Evolutionary conservation across 1,284 basidiomycete genomes (phyloP).

Genomic region (Prillingera fragicola): DNA sequence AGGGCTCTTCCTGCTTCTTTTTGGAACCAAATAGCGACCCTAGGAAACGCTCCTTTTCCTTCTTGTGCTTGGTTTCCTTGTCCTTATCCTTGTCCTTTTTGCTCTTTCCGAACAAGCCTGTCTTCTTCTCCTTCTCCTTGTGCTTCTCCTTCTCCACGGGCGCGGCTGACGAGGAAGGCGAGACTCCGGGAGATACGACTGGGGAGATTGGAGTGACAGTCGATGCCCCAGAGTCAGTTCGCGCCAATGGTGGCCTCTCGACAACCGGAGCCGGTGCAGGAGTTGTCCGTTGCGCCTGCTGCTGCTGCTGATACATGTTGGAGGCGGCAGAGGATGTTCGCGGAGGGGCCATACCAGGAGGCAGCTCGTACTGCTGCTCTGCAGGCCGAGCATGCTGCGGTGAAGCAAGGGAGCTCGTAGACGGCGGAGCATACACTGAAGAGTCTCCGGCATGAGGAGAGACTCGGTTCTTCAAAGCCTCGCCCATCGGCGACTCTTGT

Average conservation of each 20-base stretch:
- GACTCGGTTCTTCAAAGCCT: too few species aligned
- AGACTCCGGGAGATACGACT: constrained; percentile 1
- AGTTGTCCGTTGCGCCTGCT: constrained; percentile 12
- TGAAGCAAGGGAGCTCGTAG: not conserved
- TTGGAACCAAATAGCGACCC: constrained; percentile 83
- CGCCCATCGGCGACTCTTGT: constrained; percentile 31
- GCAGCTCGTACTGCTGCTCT: constrained; percentile 17
- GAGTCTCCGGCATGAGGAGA: too few species aligned
- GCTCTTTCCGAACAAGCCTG: constrained; percentile 57
- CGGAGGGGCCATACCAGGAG: constrained; percentile 37
- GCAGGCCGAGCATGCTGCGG: not conserved
- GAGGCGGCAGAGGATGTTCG: constrained; percentile 7
- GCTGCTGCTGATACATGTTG: constrained; percentile 20
- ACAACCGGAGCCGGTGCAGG: constrained; percentile 12
- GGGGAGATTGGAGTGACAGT: constrained; percentile 19
- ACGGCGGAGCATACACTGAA: too few species aligned
- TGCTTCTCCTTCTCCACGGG: constrained; percentile 33
- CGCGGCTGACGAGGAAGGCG: constrained; percentile 11
- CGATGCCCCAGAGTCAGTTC: constrained; percentile 26
- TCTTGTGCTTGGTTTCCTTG: constrained; percentile 62
- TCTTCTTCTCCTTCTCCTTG: constrained; percentile 67
- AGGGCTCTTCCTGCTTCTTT: constrained; percentile 62
- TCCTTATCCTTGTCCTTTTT: constrained; percentile 57
- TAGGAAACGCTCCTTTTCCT: constrained; percentile 73
- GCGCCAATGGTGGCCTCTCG: constrained; percentile 26